Conservation (phyloP, 169 alveolate genomes). For the Cryptosporidium baileyi region DNA sequence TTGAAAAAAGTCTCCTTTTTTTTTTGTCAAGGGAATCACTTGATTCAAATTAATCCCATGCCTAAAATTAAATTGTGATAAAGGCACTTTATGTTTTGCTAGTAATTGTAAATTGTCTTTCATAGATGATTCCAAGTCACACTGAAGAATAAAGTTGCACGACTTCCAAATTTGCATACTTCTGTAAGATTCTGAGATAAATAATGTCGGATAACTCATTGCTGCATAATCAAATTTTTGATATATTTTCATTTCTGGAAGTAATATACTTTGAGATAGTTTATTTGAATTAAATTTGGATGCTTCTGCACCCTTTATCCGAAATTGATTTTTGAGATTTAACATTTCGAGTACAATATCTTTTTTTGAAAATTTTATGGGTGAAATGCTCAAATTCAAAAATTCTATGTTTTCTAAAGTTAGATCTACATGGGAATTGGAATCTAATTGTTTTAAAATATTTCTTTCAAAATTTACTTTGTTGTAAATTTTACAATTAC, state of each 20-base stretch:
- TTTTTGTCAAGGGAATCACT: too few species aligned
- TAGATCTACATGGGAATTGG: background rate
- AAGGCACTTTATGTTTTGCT: background rate
- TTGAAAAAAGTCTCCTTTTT: background rate
- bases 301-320: background rate
- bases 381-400: constrained; percentile 14
- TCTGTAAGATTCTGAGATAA: constrained; percentile 57
- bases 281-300: constrained; percentile 1
- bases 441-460: background rate
- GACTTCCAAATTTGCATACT: constrained; percentile 57
- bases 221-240: too few species aligned
- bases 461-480: background rate
- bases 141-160: constrained; percentile 29
- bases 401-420: background rate
- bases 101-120: background rate
- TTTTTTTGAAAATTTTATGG: background rate
- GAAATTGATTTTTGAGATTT: background rate
- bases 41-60: background rate
- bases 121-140: background rate
- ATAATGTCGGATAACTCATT: background rate
- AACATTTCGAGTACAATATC: background rate
- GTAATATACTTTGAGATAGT: background rate
- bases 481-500: background rate
- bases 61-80: constrained; percentile 1
- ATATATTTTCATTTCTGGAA: background rate